Base-by-base conservation (phyloP, 2,329 filamentous ascomycete genomes). In the Fusarium siculi region DNA sequence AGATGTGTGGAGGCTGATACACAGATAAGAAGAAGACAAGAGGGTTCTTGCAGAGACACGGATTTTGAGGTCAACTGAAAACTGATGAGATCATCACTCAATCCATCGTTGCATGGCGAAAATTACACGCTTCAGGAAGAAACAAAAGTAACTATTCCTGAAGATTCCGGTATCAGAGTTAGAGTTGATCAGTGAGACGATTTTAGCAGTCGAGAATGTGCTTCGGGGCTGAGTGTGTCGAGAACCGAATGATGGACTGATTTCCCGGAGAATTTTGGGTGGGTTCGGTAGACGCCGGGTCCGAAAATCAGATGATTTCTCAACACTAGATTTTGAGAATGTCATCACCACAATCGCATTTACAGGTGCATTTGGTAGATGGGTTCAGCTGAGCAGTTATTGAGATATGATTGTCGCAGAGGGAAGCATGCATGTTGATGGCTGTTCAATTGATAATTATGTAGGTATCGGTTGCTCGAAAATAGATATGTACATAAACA, bases 241-340 rank as follows among this genome's bases (percentile, higher is more conserved):
- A 65, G 57, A 63, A 52, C 62, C 57, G 62, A 40, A 39, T 14
- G 36, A 71, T 73, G 32, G 57, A 39, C 70, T 73, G 70, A 73
- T 71, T 74, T 57, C 10, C 23, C 61, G 63, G 67, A 14, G 52
- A 23, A 47, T 42, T 55, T 64, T 68, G 30, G 63, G 46, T 44
- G 63, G 69, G 40, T 53, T 72, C 71, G 71, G 71, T 66, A 23
- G 53, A 34, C 67, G 71, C 71, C 71, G 71, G 67, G 56, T 42
- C 67, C 53, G 47, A 68, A 39, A 15, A 71, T 72, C 68, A 65
- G 63, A 62, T 66, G 59, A 64, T 74, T 58, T 46, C 23, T 43
- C 30, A 39, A 36, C 18, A 25, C 23, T 30, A 49, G 25, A 42
- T 40, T n/a, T 11, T 57, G 36, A 34, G 21, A 25, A 40, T 50